Conservation (phyloP, 1,139 yeast genomes). For the Hyphopichia wangnamkhiaoensis region DNA sequence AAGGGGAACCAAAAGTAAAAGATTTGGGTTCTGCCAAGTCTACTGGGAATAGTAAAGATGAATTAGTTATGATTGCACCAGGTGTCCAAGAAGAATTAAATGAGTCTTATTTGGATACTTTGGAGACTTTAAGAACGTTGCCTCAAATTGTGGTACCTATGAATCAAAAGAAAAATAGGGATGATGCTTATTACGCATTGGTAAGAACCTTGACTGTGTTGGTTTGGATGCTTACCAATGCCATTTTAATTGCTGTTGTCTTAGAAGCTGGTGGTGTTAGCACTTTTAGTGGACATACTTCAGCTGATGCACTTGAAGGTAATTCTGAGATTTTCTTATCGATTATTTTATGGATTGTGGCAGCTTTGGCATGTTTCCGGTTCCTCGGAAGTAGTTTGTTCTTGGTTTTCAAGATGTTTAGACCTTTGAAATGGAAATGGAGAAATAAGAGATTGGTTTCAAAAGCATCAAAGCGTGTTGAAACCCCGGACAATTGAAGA, state of each 20-base stretch:
- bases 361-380: conserved; percentile 46
- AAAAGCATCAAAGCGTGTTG: conserved; percentile 4
- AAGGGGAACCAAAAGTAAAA: conserved; percentile 63
- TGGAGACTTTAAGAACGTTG: conserved; percentile 44
- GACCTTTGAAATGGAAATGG: conserved; percentile 46
- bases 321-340: conserved; percentile 45
- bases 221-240: conserved; percentile 48
- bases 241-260: conserved; percentile 43
- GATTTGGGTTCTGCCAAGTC: conserved; percentile 72
- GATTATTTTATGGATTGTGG: conserved; percentile 51
- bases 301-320: conserved; percentile 27
- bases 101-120: conserved; percentile 52
- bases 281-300: conserved; percentile 22
- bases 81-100: conserved; percentile 65
- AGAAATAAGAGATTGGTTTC: conserved; percentile 19
- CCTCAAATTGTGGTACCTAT: conserved; percentile 23
- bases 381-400: conserved; percentile 42
- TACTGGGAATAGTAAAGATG: conserved; percentile 55
- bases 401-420: conserved; percentile 34
- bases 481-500: background rate
- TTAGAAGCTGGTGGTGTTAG: conserved; percentile 45
- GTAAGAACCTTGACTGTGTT: conserved; percentile 48
- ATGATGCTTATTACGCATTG: conserved; percentile 46
- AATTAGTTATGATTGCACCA: conserved; percentile 68
- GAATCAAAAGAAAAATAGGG: conserved; percentile 27